phyloP scores from a whole-genome alignment of 306 rosid genomes.

The Abrus pulchellus region DNA sequence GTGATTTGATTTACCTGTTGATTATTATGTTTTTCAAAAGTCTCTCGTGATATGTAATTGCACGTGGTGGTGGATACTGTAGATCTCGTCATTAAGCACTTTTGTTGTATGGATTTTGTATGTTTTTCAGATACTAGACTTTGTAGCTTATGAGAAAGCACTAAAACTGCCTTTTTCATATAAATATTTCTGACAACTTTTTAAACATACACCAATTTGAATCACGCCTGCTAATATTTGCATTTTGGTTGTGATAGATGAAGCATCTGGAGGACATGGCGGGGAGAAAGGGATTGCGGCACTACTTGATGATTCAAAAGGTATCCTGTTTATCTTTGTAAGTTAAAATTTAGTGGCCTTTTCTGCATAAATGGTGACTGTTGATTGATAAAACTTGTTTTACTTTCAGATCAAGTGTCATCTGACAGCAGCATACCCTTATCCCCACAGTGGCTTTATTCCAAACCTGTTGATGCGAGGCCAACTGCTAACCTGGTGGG shows the following conservation, averaged over 20 bases:
- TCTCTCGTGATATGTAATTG: background rate
- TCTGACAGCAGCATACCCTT: constrained; percentile 72
- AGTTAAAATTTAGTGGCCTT: background rate
- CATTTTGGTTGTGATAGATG: constrained; percentile 57
- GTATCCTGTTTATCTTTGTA: constrained; percentile 46
- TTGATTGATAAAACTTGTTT: constrained; percentile 42
- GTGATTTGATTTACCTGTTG: constrained; percentile 40
- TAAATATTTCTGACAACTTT: too few species aligned
- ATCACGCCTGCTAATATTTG: constrained; percentile 34
- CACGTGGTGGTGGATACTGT: constrained; percentile 18
- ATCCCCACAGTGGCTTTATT: constrained; percentile 83
- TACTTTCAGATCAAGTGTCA: constrained; percentile 64
- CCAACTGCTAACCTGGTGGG: constrained; percentile 54
- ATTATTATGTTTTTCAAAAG: background rate
- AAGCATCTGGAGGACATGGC: constrained; percentile 60
- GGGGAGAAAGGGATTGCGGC: constrained; percentile 59
- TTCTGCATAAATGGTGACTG: background rate
- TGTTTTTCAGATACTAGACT: background rate
- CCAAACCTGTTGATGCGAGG: constrained; percentile 71
- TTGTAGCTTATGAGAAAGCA: constrained; percentile 4
- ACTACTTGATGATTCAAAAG: constrained; percentile 62
- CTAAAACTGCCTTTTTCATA: background rate
- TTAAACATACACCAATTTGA: constrained; percentile 1
- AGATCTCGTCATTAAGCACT: constrained; percentile 39
- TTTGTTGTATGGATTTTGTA: background rate